Percentiles rank a stretch among this genome's conserved stretches.
Evolutionary conservation across 768 basidiomycete species (phyloP).

Genomic region (Mycena epipterygia): DNA sequence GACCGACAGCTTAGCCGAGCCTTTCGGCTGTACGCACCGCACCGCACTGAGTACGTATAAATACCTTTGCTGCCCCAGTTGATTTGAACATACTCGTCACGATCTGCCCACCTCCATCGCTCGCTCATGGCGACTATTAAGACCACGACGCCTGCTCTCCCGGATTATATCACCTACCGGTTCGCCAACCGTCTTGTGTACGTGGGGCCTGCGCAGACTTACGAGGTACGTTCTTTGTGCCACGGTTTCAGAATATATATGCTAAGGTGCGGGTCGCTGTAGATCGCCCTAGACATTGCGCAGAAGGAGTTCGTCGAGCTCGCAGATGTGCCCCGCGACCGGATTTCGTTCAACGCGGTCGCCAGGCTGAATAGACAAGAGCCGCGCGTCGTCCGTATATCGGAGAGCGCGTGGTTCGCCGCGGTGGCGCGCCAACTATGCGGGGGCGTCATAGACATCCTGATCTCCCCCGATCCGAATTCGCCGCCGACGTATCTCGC

Average conservation of each 20-base stretch:
- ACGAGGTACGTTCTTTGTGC: slow-evolving; percentile 52
- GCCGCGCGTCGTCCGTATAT: slow-evolving; percentile 61
- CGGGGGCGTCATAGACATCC: slow-evolving; percentile 64
- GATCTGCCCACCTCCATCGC: background rate
- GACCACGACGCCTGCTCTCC: slow-evolving; percentile 39
- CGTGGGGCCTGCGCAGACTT: slow-evolving; percentile 59
- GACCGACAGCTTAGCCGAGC: slow-evolving; percentile 13
- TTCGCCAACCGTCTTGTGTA: slow-evolving; percentile 60
- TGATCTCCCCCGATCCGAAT: slow-evolving; percentile 50
- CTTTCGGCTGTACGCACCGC: slow-evolving; percentile 24
- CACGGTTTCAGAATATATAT: background rate
- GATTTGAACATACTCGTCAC: slow-evolving; percentile 11
- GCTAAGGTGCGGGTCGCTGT: background rate
- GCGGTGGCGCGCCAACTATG: slow-evolving; percentile 56
- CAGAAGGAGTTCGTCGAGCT: slow-evolving; percentile 65
- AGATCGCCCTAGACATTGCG: slow-evolving; percentile 60
- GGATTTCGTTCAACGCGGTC: slow-evolving; percentile 59
- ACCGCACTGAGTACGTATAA: background rate
- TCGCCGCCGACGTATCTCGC: slow-evolving; percentile 61
- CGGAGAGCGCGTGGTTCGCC: slow-evolving; percentile 63
- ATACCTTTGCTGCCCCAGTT: background rate
- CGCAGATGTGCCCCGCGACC: slow-evolving; percentile 49
- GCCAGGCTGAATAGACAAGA: slow-evolving; percentile 47
- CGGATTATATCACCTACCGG: slow-evolving; percentile 67
- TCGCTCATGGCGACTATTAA: slow-evolving; percentile 35